A percentile compares a stretch with the other conserved stretches of the same genome.
These are phyloP conservation scores for Albatrellus ellisii DNA, from an alignment of 768 basidiomycete genomes.

Conservation along the genomic window DNA sequence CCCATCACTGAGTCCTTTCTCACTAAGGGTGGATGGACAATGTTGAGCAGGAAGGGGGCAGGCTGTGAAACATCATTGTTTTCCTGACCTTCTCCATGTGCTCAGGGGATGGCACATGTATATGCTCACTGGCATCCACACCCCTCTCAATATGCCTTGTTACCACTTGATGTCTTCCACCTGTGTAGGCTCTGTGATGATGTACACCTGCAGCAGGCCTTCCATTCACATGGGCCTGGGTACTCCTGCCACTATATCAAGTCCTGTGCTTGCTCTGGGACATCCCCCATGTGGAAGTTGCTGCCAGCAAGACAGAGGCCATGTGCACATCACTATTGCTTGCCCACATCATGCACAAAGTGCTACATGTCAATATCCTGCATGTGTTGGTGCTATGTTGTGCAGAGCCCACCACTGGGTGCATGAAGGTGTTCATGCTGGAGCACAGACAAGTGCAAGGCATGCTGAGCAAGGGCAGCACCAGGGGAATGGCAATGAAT, in stretches of 20 bases:
- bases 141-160: conserved; percentile 41
- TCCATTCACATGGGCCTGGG: conserved; percentile 50
- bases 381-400: conserved; percentile 29
- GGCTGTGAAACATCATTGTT: conserved; percentile 38
- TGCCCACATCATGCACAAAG: too few species aligned
- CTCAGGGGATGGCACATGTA: conserved; percentile 25
- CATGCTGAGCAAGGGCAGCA: conserved; percentile 18
- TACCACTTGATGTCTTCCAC: conserved; percentile 39
- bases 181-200: conserved; percentile 1
- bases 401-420: conserved; percentile 55
- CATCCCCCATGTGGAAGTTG: conserved; percentile 51
- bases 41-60: conserved; percentile 32
- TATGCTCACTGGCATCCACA: conserved; percentile 38
- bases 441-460: conserved; percentile 58
- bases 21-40: conserved; percentile 21
- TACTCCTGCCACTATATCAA: conserved; percentile 55
- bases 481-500: too few species aligned
- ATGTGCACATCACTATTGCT: too few species aligned
- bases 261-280: conserved; percentile 70
- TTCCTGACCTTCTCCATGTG: conserved; percentile 42
- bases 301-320: conserved; percentile 65
- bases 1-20: conserved; percentile 30
- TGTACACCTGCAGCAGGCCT: conserved; percentile 21
- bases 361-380: conserved; percentile 30
- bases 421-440: conserved; percentile 95